Base-by-base conservation (phyloP, 2,329 filamentous ascomycete species). In the Claviceps maximensis region DNA sequence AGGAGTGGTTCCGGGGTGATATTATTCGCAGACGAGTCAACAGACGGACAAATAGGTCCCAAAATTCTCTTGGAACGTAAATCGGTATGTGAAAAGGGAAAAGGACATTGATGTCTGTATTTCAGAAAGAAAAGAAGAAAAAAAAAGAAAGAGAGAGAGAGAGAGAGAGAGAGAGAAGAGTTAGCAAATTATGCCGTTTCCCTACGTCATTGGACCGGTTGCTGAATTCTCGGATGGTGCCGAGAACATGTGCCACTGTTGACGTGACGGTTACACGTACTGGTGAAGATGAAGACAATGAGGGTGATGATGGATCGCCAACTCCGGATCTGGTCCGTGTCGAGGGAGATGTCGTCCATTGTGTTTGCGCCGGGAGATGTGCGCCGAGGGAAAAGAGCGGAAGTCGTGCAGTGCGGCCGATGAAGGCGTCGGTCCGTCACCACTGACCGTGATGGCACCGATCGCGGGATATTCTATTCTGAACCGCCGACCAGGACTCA, bases 221-320 rank as follows among this genome's bases (percentile, higher is more conserved):
- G 19, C 33, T 27, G 21, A 25, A 41, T 33, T 44, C 15, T 38
- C 33, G 25, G 36, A 15, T 31, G 13, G 19, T 33, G 42, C 44
- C 31, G 31, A 17, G 3, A 17, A 36, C 33, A 17, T 36, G 19
- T 33, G 42, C 44, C 31, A 15, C 46, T 21, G 78, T 82, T 74
- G 47, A n/a, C 33, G 42, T n/a, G n/a, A n/a, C n/a, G n/a, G n/a
- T 12, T 25, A 17, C 15, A 48, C 48, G 31, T 69, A 87, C 84
- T 88, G 4, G 84, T 83, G 42, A 85, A 45, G 36, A 87, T 70
- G 60, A 88, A 88, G 46, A 83, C 76, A 51, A 88, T 68, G 36
- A 88, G 72, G 0, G 83, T 87, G 53, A 87, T 67, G 49, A 88
- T 87, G 17, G 84, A 86, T 49, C 78, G 74, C 84, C 83, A 87